Percentiles rank a stretch among this genome's conserved stretches.
Conservation (phyloP, 2,329 filamentous ascomycete species). For the Escovopsis weberi region DNA sequence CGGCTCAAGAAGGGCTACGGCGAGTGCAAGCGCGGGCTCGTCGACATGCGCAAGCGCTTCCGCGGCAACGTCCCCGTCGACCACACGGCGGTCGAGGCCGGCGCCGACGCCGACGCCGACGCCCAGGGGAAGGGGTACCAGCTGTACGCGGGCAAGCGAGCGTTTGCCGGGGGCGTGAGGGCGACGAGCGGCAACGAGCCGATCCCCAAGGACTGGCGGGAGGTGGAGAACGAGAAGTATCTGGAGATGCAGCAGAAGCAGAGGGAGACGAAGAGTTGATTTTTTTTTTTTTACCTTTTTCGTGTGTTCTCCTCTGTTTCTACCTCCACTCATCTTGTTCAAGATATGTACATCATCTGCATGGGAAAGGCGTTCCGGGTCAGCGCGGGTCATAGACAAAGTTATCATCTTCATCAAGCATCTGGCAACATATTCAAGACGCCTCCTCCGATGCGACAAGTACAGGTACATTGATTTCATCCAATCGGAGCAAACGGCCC, state of each 20-base stretch:
- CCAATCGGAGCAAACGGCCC: too few relatives aligned
- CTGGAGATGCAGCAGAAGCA: conserved; percentile 18
- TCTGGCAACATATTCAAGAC: too few relatives aligned
- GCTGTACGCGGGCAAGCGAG: conserved; percentile 65
- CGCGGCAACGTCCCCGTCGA: conserved; percentile 80
- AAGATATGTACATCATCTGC: neutral
- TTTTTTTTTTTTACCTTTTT: too few relatives aligned
- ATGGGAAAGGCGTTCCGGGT: neutral
- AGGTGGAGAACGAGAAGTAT: conserved; percentile 49
- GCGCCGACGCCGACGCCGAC: conserved; percentile 27
- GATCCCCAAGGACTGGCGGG: conserved; percentile 45
- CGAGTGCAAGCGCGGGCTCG: conserved; percentile 89
- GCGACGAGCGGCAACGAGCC: conserved; percentile 54
- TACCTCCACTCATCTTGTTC: too few relatives aligned
- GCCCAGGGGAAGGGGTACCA: conserved; percentile 42
- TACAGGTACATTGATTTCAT: too few relatives aligned
- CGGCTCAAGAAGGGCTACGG: conserved; percentile 87
- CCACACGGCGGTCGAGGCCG: conserved; percentile 39
- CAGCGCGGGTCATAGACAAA: too few relatives aligned
- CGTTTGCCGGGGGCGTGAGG: conserved; percentile 49
- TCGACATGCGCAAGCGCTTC: conserved; percentile 98
- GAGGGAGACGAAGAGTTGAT: conserved; percentile 1
- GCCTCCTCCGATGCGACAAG: too few relatives aligned
- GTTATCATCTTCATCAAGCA: conserved; percentile 1
- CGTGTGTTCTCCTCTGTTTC: too few relatives aligned